phyloP scores from a whole-genome alignment of 805 yeast species.

The Candida nemodendra region DNA sequence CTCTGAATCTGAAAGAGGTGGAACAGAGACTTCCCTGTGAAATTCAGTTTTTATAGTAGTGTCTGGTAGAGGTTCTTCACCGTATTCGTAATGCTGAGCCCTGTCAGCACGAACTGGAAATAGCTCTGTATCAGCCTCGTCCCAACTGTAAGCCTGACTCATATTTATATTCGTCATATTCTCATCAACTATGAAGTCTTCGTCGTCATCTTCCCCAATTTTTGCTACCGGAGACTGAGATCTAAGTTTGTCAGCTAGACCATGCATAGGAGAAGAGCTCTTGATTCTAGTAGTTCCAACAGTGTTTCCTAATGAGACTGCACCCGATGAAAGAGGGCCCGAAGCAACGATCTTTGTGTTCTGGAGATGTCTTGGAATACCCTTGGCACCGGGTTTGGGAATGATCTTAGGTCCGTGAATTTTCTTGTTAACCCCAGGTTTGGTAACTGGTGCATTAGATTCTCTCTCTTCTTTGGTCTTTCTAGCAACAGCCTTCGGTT shows the following conservation, averaged over 20 bases:
- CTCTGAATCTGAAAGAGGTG: conserved; percentile 19
- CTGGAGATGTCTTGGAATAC: conserved; percentile 34
- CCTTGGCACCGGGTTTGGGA: conserved; percentile 38
- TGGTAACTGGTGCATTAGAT: conserved; percentile 56
- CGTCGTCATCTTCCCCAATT: conserved; percentile 30
- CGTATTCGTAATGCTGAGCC: conserved; percentile 40
- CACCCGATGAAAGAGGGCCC: conserved; percentile 73
- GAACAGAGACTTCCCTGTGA: conserved; percentile 24
- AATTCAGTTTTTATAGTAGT: conserved; percentile 34
- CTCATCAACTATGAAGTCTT: conserved; percentile 28
- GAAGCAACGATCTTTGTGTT: conserved; percentile 66
- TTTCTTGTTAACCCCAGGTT: conserved; percentile 37
- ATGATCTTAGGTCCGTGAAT: conserved; percentile 30
- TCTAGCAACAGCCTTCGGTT: conserved; percentile 85
- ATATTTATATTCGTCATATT: conserved; percentile 55
- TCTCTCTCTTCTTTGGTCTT: conserved; percentile 82
- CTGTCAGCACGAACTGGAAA: conserved; percentile 74
- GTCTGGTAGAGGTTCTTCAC: conserved; percentile 30
- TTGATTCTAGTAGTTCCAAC: conserved; percentile 8
- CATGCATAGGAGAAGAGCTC: conserved; percentile 2
- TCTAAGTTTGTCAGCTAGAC: conserved; percentile 26
- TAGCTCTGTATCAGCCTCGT: conserved; percentile 50
- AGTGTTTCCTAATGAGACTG: conserved; percentile 43
- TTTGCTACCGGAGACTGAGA: conserved; percentile 12
- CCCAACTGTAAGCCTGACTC: conserved; percentile 57